These are phyloP conservation scores for Ascochyta clinopodiicola DNA, from an alignment of 2,329 filamentous ascomycete genomes.

Conservation along the genomic window DNA sequence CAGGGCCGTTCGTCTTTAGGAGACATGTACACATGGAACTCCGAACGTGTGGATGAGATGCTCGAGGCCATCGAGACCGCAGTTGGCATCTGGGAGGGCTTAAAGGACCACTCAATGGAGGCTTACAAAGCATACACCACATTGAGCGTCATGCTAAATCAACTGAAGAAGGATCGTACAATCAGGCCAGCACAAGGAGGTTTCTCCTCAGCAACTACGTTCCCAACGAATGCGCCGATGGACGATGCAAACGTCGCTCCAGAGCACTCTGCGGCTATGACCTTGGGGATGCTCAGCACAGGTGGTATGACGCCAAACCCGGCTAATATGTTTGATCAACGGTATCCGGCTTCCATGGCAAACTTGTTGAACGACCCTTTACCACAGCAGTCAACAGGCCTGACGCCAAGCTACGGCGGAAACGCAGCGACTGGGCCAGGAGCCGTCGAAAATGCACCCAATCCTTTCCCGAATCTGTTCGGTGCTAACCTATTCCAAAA, in stretches of 20 bases:
- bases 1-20: constrained; percentile 43
- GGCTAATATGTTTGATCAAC: constrained; percentile 50
- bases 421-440: constrained; percentile 37
- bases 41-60: constrained; percentile 71
- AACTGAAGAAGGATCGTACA: constrained; percentile 66
- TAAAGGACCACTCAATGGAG: constrained; percentile 82
- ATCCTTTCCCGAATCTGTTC: constrained; percentile 63
- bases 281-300: constrained; percentile 70
- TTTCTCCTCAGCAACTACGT: constrained; percentile 40
- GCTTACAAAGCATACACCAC: constrained; percentile 85
- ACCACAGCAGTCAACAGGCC: constrained; percentile 37
- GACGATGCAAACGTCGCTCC: constrained; percentile 65
- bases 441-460: constrained; percentile 52
- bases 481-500: constrained; percentile 57
- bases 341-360: constrained; percentile 48
- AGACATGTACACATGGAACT: constrained; percentile 54
- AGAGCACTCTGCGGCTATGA: constrained; percentile 72
- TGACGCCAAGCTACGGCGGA: constrained; percentile 47
- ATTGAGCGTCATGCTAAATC: constrained; percentile 83
- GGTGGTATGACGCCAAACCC: constrained; percentile 64
- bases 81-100: constrained; percentile 78
- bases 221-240: constrained; percentile 40
- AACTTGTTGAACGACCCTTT: constrained; percentile 47
- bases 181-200: constrained; percentile 35
- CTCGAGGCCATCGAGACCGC: constrained; percentile 74